Conservation (phyloP, 2,329 filamentous ascomycete genomes). For the Monilinia polystroma region DNA sequence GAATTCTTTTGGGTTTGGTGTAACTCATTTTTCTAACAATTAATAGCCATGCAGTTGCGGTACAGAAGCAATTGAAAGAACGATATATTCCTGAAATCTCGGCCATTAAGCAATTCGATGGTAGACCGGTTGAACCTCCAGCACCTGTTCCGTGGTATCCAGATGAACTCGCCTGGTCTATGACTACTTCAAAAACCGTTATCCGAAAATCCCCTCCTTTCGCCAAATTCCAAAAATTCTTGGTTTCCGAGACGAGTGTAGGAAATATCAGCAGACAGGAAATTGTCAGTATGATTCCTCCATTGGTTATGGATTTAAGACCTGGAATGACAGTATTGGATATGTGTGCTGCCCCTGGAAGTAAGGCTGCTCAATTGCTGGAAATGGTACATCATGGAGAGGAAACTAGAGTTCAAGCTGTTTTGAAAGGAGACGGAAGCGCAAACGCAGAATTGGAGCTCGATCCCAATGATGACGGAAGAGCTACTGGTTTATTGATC, state of each 20-base stretch:
- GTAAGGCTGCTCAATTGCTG: conserved; percentile 92
- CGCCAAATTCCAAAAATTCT: conserved; percentile 92
- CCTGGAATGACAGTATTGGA: conserved; percentile 93
- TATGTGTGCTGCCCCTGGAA: conserved; percentile 94
- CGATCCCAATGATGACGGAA: conserved; percentile 71
- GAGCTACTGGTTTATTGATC: conserved; percentile 86
- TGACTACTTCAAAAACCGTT: conserved; percentile 97
- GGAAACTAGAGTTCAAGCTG: conserved; percentile 75
- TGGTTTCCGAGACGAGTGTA: conserved; percentile 94
- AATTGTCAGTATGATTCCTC: conserved; percentile 98
- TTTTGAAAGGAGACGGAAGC: conserved; percentile 54
- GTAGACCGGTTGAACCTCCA: conserved; percentile 76
- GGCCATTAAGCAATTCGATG: conserved; percentile 79
- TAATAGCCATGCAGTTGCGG: conserved; percentile 81
- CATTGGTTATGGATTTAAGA: conserved; percentile 84
- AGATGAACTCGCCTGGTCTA: conserved; percentile 91
- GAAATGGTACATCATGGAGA: conserved; percentile 94
- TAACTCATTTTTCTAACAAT: conserved; percentile 20
- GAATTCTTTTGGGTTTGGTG: conserved; percentile 17
- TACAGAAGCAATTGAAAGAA: conserved; percentile 83
- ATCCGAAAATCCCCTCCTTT: conserved; percentile 93
- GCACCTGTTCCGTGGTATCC: conserved; percentile 88
- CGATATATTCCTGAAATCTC: conserved; percentile 90
- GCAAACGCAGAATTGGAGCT: conserved; percentile 46
- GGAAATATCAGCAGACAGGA: conserved; percentile 98